Percentiles rank a stretch among this genome's conserved stretches.
Evolutionary conservation across 352 stramenopile species (phyloP).

Genomic region (Lagenidium giganteum): DNA sequence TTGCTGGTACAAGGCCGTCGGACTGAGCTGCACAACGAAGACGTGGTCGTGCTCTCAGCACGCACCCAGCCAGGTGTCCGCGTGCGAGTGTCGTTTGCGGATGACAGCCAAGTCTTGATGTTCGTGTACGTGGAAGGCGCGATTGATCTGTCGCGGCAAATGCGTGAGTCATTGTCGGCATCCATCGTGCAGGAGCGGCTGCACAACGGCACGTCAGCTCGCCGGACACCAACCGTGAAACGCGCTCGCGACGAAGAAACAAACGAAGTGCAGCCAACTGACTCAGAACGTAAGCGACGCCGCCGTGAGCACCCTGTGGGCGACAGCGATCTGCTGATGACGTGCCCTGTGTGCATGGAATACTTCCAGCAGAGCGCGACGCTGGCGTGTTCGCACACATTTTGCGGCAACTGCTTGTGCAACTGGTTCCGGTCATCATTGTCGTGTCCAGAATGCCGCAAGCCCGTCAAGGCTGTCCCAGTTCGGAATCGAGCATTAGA

Average conservation of each 20-base stretch:
- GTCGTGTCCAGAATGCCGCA: constrained; percentile 73
- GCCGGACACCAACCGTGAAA: too few species aligned
- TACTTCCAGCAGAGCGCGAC: constrained; percentile 76
- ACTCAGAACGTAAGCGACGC: constrained; percentile 18
- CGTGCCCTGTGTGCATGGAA: constrained; percentile 79
- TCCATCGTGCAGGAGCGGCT: too few species aligned
- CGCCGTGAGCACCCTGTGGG: constrained; percentile 13
- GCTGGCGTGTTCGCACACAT: constrained; percentile 80
- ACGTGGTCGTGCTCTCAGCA: constrained; percentile 70
- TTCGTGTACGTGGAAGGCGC: too few species aligned
- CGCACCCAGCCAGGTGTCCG: too few species aligned
- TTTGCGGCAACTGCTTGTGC: constrained; percentile 73
- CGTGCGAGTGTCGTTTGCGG: too few species aligned
- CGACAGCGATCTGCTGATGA: constrained; percentile 67
- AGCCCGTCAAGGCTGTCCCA: constrained; percentile 51
- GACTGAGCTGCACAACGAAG: constrained; percentile 55
- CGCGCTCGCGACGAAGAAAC: neutral
- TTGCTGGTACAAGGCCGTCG: constrained; percentile 45
- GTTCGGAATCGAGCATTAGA: constrained; percentile 80
- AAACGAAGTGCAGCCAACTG: neutral
- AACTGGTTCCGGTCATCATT: constrained; percentile 76
- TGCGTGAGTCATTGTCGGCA: too few species aligned
- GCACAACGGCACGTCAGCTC: too few species aligned
- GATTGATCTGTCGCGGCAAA: too few species aligned
- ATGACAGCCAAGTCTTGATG: too few species aligned